These are phyloP conservation scores for Picochlorum sp. DNA, from an alignment of 139 green algal genomes.

Conservation along the genomic window DNA sequence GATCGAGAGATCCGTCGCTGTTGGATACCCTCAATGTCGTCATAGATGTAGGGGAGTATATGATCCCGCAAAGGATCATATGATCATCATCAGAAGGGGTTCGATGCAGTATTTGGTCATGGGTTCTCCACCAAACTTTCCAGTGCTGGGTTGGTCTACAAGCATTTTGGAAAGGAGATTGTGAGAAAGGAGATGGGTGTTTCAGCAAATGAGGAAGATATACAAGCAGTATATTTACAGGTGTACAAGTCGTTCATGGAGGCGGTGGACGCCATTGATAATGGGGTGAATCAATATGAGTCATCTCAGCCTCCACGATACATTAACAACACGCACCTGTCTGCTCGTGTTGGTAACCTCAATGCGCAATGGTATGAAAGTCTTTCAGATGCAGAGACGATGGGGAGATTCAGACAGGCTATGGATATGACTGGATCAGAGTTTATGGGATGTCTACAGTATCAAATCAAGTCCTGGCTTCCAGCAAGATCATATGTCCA, in stretches of 20 bases:
- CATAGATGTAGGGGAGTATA: slow-evolving; percentile 92
- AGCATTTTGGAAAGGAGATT: slow-evolving; percentile 75
- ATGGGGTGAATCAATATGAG: slow-evolving; percentile 79
- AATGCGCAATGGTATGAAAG: slow-evolving; percentile 85
- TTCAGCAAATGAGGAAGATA: slow-evolving; percentile 42
- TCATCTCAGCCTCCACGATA: slow-evolving; percentile 56
- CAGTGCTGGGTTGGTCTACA: slow-evolving; percentile 70
- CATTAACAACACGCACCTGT: slow-evolving; percentile 74
- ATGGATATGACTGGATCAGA: slow-evolving; percentile 80
- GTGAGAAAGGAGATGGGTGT: slow-evolving; percentile 40
- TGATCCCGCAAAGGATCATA: slow-evolving; percentile 35
- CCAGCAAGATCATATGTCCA: slow-evolving; percentile 65
- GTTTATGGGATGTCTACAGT: slow-evolving; percentile 64
- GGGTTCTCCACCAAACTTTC: slow-evolving; percentile 64
- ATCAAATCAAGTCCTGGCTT: slow-evolving; percentile 66
- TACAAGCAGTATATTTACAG: slow-evolving; percentile 72
- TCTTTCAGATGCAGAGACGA: slow-evolving; percentile 34
- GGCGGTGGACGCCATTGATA: slow-evolving; percentile 92
- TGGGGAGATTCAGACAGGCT: slow-evolving; percentile 66
- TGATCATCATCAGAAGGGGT: slow-evolving; percentile 93
- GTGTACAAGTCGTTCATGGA: slow-evolving; percentile 96
- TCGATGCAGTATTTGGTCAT: slow-evolving; percentile 65
- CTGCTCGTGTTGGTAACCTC: slow-evolving; percentile 63
- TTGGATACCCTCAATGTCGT: slow-evolving; percentile 73
- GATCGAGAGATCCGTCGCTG: slow-evolving; percentile 67